phyloP scores from a whole-genome alignment of 2,329 filamentous ascomycete species.

The Cercospora janseana region DNA sequence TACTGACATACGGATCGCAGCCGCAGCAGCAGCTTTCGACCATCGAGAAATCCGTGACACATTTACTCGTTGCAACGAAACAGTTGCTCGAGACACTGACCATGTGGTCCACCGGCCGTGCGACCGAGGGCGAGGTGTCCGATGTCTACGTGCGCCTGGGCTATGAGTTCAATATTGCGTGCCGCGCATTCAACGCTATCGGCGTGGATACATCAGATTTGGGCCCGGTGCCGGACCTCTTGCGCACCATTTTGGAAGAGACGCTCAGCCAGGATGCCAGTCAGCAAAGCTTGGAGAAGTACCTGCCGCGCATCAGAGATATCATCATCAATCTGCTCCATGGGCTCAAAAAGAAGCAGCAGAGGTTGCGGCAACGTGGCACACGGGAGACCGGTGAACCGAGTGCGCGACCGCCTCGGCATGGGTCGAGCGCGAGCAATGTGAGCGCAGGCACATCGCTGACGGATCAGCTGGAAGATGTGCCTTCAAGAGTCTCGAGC shows the following conservation, averaged over 20 bases:
- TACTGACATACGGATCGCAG: slow-evolving; percentile 44
- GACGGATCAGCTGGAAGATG: slow-evolving; percentile 47
- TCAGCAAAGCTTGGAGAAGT: slow-evolving; percentile 87
- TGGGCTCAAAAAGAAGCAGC: slow-evolving; percentile 94
- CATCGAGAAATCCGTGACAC: slow-evolving; percentile 98
- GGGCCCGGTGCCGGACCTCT: slow-evolving; percentile 87
- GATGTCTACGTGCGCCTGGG: slow-evolving; percentile 96
- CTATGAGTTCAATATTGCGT: slow-evolving; percentile 99
- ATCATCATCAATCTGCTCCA: slow-evolving; percentile 98
- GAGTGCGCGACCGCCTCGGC: slow-evolving; percentile 36
- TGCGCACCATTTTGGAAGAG: slow-evolving; percentile 88
- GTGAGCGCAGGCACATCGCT: slow-evolving; percentile 45
- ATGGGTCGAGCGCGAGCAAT: slow-evolving; percentile 50
- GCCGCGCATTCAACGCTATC: slow-evolving; percentile 92
- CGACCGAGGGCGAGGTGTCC: slow-evolving; percentile 91
- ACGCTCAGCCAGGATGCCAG: slow-evolving; percentile 96
- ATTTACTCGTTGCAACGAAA: slow-evolving; percentile 95
- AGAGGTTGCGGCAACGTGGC: slow-evolving; percentile 67
- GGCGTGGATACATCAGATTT: slow-evolving; percentile 93
- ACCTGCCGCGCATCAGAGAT: slow-evolving; percentile 89
- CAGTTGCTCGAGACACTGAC: slow-evolving; percentile 96
- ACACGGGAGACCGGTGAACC: slow-evolving; percentile 39
- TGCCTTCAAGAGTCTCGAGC: slow-evolving; percentile 42
- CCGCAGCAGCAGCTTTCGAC: slow-evolving; percentile 78
- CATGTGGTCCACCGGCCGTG: slow-evolving; percentile 90